phyloP scores from a whole-genome alignment of 179 eudicot genomes.

The Patellifolia procumbens region DNA sequence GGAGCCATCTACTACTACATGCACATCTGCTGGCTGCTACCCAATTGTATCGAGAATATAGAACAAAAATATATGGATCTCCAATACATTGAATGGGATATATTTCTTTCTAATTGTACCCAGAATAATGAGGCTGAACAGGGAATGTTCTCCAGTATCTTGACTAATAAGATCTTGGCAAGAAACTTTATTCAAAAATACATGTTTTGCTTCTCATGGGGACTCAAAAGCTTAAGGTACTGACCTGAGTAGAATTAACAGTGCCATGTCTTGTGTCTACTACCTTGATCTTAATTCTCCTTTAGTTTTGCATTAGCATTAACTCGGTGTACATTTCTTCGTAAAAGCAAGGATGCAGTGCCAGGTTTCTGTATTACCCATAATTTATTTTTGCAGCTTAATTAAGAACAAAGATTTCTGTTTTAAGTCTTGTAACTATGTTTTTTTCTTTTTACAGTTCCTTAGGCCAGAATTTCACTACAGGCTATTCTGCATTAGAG shows the following conservation, averaged over 20 bases:
- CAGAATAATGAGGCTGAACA: background rate
- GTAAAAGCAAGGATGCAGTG: too few relatives aligned
- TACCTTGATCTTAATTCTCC: background rate
- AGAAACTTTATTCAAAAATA: conserved; percentile 5
- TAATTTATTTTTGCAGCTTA: too few relatives aligned
- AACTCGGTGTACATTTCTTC: too few relatives aligned
- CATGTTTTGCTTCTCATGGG: conserved; percentile 21
- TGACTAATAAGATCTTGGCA: background rate
- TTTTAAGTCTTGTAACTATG: too few relatives aligned
- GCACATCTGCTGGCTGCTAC: background rate
- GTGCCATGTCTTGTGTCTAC: background rate
- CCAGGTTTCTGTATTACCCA: too few relatives aligned
- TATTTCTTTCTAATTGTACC: background rate
- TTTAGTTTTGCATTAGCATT: too few relatives aligned
- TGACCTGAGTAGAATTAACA: too few relatives aligned
- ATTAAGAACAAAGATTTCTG: too few relatives aligned
- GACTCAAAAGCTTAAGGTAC: conserved; percentile 12
- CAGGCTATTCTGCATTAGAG: conserved; percentile 5
- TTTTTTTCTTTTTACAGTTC: background rate
- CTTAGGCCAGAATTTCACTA: conserved; percentile 11
- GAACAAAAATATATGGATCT: background rate
- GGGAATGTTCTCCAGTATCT: background rate
- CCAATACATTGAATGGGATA: background rate
- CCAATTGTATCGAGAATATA: background rate
- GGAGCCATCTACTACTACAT: background rate